Evolutionary conservation across 495 filamentous ascomycete genomes (phyloP).

Genomic region (Apiosordaria backusii): DNA sequence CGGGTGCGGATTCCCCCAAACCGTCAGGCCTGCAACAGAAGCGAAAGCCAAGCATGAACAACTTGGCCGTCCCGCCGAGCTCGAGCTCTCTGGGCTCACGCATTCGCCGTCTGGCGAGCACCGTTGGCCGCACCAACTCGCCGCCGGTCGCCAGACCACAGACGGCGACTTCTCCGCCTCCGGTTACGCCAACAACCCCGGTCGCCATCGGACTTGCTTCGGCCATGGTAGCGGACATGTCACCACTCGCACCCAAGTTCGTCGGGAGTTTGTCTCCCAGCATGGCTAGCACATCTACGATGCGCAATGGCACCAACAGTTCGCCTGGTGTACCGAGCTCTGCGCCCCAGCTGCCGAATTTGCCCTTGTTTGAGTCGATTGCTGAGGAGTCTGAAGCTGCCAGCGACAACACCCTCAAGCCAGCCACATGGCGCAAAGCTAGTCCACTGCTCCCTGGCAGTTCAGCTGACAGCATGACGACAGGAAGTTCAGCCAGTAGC

Average conservation of each 20-base stretch:
- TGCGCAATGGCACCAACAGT: slow-evolving; percentile 11
- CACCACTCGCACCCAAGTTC: slow-evolving; percentile 23
- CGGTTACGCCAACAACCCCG: slow-evolving; percentile 16
- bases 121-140: slow-evolving; percentile 22
- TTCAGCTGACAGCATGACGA: slow-evolving; percentile 36
- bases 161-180: slow-evolving; percentile 3
- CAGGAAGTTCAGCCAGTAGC: slow-evolving; percentile 7
- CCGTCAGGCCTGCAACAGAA: slow-evolving; percentile 12
- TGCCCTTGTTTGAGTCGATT: slow-evolving; percentile 27
- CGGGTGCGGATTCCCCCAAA: slow-evolving; percentile 21
- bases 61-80: slow-evolving; percentile 10
- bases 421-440: slow-evolving; percentile 6
- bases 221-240: slow-evolving; percentile 27
- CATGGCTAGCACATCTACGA: slow-evolving; percentile 13
- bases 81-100: slow-evolving; percentile 26
- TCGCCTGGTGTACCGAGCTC: slow-evolving; percentile 1
- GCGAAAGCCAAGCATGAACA: slow-evolving; percentile 30
- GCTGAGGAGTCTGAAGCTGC: slow-evolving; percentile 22
- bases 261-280: slow-evolving; percentile 10
- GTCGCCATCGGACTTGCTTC: slow-evolving; percentile 26
- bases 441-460: slow-evolving; percentile 10
- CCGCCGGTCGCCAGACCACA: slow-evolving; percentile 8
- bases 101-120: slow-evolving; percentile 33
- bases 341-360: slow-evolving; percentile 24
- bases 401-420: neutral